Evolutionary conservation across 192 early-diverging fungal species (phyloP).

Genomic region (Coemansia sp.): DNA sequence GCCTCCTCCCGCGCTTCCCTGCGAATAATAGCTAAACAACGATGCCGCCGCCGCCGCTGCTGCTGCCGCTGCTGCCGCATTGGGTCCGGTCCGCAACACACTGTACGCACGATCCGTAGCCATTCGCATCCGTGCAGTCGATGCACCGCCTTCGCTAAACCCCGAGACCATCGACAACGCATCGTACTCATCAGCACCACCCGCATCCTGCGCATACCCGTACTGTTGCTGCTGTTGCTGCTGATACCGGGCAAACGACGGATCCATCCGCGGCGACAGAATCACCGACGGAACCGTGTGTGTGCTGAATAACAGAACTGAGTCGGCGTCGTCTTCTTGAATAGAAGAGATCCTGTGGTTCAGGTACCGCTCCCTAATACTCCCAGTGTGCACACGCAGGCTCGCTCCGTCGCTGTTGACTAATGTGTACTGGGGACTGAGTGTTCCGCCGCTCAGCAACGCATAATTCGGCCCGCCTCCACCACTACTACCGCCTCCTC

Average conservation of each 20-base stretch:
- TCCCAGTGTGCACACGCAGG: conserved; percentile 49
- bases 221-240: not conserved
- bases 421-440: conserved; percentile 48
- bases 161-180: conserved; percentile 39
- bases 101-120: conserved; percentile 47
- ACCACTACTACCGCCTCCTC: not conserved
- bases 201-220: not conserved
- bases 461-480: not conserved
- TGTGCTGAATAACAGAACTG: conserved; percentile 20
- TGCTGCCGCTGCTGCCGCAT: conserved; percentile 8
- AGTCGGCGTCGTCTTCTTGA: conserved; percentile 44
- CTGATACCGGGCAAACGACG: not conserved
- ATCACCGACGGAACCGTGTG: conserved; percentile 1
- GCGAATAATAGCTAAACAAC: conserved; percentile 19
- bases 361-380: conserved; percentile 49
- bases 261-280: not conserved
- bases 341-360: conserved; percentile 36
- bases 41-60: conserved; percentile 15
- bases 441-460: conserved; percentile 20
- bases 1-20: not conserved
- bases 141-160: conserved; percentile 44
- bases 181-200: conserved; percentile 20
- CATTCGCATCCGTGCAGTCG: conserved; percentile 46
- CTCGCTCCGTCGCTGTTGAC: conserved; percentile 54
- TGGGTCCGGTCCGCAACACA: conserved; percentile 32